phyloP scores from a whole-genome alignment of 306 rosid genomes.

The Prunus dulcis region DNA sequence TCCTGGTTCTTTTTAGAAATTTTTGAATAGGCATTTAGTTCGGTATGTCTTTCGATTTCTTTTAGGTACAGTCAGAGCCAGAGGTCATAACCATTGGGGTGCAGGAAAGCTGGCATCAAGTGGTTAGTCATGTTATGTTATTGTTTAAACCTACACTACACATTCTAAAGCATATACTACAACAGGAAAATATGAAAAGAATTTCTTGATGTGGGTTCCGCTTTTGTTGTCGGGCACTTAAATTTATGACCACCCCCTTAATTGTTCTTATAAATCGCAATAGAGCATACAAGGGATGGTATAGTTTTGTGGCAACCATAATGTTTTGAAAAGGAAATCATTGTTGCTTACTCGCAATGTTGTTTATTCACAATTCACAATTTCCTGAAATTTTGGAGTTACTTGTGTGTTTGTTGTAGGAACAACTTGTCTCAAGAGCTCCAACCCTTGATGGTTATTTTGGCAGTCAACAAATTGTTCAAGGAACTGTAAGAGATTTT shows the following conservation, averaged over 20 bases:
- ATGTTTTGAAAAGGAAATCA: not conserved
- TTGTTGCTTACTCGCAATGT: not conserved
- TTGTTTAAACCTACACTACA: not conserved
- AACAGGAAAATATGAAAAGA: not conserved
- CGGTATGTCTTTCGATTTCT: slow-evolving; percentile 2
- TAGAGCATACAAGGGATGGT: slow-evolving; percentile 23
- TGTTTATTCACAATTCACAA: not conserved
- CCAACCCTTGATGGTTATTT: slow-evolving; percentile 32
- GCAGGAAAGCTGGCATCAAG: slow-evolving; percentile 40
- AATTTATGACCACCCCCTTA: slow-evolving; percentile 21
- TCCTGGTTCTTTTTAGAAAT: not conserved
- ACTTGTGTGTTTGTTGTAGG: slow-evolving; percentile 21
- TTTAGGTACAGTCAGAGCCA: slow-evolving; percentile 29
- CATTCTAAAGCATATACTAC: not conserved
- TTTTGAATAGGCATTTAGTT: slow-evolving; percentile 1
- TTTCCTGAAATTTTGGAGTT: slow-evolving; percentile 14
- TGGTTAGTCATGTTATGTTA: slow-evolving; percentile 28
- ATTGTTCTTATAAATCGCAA: slow-evolving; percentile 26
- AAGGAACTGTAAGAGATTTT: slow-evolving; percentile 31
- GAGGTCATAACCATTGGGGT: slow-evolving; percentile 18
- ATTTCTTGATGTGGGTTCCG: slow-evolving; percentile 7
- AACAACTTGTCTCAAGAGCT: slow-evolving; percentile 34
- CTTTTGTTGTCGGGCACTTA: slow-evolving; percentile 19
- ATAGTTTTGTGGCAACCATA: slow-evolving; percentile 11
- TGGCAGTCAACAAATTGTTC: slow-evolving; percentile 30